Conservation (phyloP, 805 yeast species). For the Ogataea sp. region DNA sequence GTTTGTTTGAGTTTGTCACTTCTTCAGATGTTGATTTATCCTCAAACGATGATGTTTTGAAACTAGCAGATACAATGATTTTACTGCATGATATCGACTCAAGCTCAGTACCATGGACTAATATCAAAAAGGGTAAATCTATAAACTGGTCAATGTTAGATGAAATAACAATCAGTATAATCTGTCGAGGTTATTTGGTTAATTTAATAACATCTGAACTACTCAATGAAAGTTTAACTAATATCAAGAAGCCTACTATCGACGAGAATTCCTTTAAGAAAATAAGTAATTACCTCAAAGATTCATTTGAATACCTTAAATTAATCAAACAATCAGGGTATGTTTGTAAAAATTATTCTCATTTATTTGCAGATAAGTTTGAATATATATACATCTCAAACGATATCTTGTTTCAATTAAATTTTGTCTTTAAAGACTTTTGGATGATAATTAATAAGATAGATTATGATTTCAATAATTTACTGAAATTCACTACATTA, state of each 20-base stretch:
- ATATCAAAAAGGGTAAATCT: no score
- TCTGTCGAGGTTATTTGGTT: constrained; percentile 6
- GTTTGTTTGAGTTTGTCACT: no score
- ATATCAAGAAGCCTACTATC: constrained; percentile 11
- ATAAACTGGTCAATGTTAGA: constrained; percentile 18
- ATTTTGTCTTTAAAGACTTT: constrained; percentile 16
- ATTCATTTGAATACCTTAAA: constrained; percentile 12
- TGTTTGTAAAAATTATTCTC: background rate
- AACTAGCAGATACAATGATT: background rate
- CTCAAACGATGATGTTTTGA: background rate
- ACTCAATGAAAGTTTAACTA: background rate
- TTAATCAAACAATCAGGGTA: constrained; percentile 3
- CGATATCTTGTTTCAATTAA: constrained; percentile 13
- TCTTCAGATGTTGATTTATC: no score
- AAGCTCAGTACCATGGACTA: no score
- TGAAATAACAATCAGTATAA: constrained; percentile 14
- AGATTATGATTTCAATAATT: background rate
- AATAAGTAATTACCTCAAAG: constrained; percentile 13
- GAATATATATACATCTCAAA: constrained; percentile 11
- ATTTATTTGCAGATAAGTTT: constrained; percentile 2
- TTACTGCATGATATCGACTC: background rate
- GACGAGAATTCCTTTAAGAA: constrained; percentile 17
- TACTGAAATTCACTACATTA: background rate
- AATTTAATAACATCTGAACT: background rate
- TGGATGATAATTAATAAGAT: constrained; percentile 8